Percentiles rank a stretch among this genome's conserved stretches.
These are phyloP conservation scores for Candida quercuum DNA, from an alignment of 805 yeast species.

Conservation along the genomic window DNA sequence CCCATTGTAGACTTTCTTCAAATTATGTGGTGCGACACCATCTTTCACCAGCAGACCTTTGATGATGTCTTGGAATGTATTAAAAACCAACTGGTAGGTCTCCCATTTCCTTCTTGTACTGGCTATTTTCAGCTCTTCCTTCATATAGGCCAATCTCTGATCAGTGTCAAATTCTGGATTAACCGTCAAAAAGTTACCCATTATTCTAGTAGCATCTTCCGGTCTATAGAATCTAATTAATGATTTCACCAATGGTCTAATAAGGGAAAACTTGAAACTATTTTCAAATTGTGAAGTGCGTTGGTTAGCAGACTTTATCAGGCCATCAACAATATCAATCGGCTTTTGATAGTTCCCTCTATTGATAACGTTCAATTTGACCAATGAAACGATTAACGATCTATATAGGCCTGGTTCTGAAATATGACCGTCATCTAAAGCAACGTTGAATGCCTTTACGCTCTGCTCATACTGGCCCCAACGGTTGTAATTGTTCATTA, in stretches of 20 bases:
- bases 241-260: slow-evolving; percentile 31
- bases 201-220: slow-evolving; percentile 26
- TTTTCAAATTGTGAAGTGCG: slow-evolving; percentile 17
- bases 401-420: slow-evolving; percentile 25
- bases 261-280: slow-evolving; percentile 27
- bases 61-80: slow-evolving; percentile 16
- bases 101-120: slow-evolving; percentile 24
- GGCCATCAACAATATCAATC: slow-evolving; percentile 25
- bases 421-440: slow-evolving; percentile 20
- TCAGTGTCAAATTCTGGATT: slow-evolving; percentile 22
- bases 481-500: slow-evolving; percentile 27
- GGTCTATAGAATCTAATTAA: slow-evolving; percentile 27
- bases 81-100: slow-evolving; percentile 26
- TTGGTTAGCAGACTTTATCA: slow-evolving; percentile 23
- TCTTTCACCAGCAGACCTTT: slow-evolving; percentile 10
- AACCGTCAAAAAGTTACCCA: slow-evolving; percentile 26
- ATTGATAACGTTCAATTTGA: slow-evolving; percentile 23
- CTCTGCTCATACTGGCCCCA: slow-evolving; percentile 24
- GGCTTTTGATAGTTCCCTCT: slow-evolving; percentile 24
- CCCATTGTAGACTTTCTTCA: slow-evolving; percentile 20
- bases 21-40: slow-evolving; percentile 15
- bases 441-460: slow-evolving; percentile 21
- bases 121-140: slow-evolving; percentile 27
- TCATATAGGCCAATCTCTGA: slow-evolving; percentile 21
- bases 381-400: slow-evolving; percentile 26